Evolutionary conservation across 148 eudicot genomes (phyloP).

Genomic region (Cornus suecica): DNA sequence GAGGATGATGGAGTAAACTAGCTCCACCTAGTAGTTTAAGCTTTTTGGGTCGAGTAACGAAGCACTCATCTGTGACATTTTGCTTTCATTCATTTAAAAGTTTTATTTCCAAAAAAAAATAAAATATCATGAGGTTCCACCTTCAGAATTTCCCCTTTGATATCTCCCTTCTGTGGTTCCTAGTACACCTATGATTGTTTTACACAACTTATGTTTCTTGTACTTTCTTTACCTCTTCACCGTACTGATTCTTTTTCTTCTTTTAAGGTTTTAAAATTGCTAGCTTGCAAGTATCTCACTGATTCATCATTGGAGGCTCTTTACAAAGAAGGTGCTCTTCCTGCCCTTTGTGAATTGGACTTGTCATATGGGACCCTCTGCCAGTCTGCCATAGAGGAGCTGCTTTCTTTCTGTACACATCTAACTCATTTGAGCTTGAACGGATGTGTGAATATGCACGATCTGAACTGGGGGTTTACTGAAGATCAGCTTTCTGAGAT

Average conservation of each 20-base stretch:
- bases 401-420: constrained; percentile 73
- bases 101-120: background rate
- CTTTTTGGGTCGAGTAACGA: too few species aligned
- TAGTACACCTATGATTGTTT: too few species aligned
- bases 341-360: constrained; percentile 79
- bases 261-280: constrained; percentile 76
- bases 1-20: too few species aligned
- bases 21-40: too few species aligned
- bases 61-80: too few species aligned
- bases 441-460: constrained; percentile 94
- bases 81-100: background rate
- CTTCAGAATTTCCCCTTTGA: too few species aligned
- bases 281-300: constrained; percentile 92
- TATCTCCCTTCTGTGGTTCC: too few species aligned
- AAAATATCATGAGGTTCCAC: too few species aligned
- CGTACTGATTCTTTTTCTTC: background rate
- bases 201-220: background rate
- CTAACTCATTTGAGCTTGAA: constrained; percentile 89
- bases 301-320: constrained; percentile 80
- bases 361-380: constrained; percentile 88
- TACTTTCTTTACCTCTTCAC: background rate
- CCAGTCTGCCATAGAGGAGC: constrained; percentile 86
- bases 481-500: constrained; percentile 19
- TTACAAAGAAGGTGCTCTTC: constrained; percentile 79
- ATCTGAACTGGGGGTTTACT: constrained; percentile 68